Evolutionary conservation across 306 rosid species (phyloP), one percentile per base, ranked within the genome.

Genomic region (Sindora glabra): DNA sequence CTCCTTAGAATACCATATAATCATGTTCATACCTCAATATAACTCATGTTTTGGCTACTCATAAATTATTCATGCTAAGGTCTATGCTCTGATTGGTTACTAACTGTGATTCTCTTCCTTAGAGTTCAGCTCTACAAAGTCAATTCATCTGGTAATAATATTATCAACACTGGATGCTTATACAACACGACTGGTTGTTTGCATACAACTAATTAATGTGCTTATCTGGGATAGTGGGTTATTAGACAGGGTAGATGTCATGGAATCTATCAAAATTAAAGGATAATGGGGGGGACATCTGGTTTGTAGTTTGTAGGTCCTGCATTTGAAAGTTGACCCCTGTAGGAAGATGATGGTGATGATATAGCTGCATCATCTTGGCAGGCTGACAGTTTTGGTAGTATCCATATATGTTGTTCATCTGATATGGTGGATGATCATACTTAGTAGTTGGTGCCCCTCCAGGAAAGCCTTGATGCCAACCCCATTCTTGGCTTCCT

Each of bases 401-500:
- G 53, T 26, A 56, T 41, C 41, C 70, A 42, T 57, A 51, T 22
- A 7, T 18, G 30, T 70, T 47, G 51, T 24, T 12, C 58, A 15
- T 70, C 8, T 9, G 18, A 26, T 48, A 26, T 50, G 59, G 68
- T 61, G 65, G 64, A 45, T 57, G 25, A 57, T 10, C 24, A 26
- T 68, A 54, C 52, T 55, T 30, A 16, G 27, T 14, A 15, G 45
- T 49, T 6, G 48, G 47, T 27, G 78, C 30, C 16, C 2, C 32
- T 58, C 30, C 46, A 27, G 16, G 18, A 53, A 14, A 34, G 6
- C 2, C 59, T 39, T 36, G 62, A 56, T 54, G 55, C 46, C 23
- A 33, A 34, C 69, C 60, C 10, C 70, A 55, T 46, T 63, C 70
- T 37, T 66, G 71, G 48, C 34, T 65, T 44, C 65, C 62, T 19